phyloP scores from a whole-genome alignment of 23 red algal species.

The Gracilaria domingensis region DNA sequence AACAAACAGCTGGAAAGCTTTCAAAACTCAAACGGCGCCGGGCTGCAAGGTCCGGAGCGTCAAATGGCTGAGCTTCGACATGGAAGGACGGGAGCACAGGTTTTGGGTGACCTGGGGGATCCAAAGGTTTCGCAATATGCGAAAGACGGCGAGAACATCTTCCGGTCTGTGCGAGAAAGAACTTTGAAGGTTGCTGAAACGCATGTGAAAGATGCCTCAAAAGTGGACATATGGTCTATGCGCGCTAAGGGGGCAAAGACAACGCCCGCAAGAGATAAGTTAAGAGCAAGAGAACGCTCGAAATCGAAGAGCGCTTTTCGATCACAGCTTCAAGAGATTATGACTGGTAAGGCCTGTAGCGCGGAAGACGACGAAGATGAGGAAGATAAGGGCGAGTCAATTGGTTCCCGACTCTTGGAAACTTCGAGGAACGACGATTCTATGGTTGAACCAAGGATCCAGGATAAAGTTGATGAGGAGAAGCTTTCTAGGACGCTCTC shows the following conservation, averaged over 20 bases:
- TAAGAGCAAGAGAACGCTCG: neutral
- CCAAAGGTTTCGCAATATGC: neutral
- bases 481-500: neutral
- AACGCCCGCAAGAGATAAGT: neutral
- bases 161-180: neutral
- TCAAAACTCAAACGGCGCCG: neutral
- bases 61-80: neutral
- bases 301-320: slow-evolving; percentile 17
- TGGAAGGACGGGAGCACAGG: neutral
- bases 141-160: neutral
- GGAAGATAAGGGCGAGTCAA: neutral
- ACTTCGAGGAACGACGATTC: neutral
- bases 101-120: neutral
- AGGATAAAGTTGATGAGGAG: neutral
- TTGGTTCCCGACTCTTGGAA: neutral
- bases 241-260: neutral
- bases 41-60: neutral
- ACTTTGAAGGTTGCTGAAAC: neutral
- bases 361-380: neutral
- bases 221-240: neutral
- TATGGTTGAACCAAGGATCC: neutral
- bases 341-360: neutral
- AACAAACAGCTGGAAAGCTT: neutral
- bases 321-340: neutral
- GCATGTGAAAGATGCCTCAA: neutral